Evolutionary conservation across 306 rosid species (phyloP), one percentile per base, ranked within the genome.

Genomic region (Herpetospermum pedunculosum): DNA sequence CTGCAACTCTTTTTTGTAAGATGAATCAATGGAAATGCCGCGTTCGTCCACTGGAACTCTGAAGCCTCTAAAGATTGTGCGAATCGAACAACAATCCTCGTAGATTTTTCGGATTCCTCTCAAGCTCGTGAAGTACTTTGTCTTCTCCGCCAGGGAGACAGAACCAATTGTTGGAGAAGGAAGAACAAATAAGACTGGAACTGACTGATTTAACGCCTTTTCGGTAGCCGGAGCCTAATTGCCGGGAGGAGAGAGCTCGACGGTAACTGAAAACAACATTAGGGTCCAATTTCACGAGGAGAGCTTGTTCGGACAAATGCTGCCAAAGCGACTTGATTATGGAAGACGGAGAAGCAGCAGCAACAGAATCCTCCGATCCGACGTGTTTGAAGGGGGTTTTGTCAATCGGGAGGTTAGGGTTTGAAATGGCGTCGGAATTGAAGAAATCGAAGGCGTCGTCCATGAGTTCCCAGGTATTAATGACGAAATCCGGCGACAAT

Each of bases 401-500:
- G 59, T 78, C 79, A 75, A 72, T 79, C 32, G 83, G 70, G 62
- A 79, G 19, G 12, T 23, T 8, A n/a, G 59, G 74, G 78, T 67
- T 78, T 9, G 75, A 16, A 41, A 15, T 58, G 37, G 15, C 40
- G 34, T 74, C 69, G 28, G 65, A 68, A 44, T 72, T 79, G 68
- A 80, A n/a, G n/a, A n/a, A 69, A 12, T 67, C 90, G 28, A 44
- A 76, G 55, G 43, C 62, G 71, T 84, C 88, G 82, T 82, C 76
- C 98, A 92, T 89, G 79, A 92, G 96, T 72, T 92, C 98, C 96
- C 98, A 92, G 30, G 94, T 88, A 84, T 92, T 92, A 82, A 92
- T 86, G 35, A 92, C 98, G 13, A 96, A 92, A 80, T 89, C 94
- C 0, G 96, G 98, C 41, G 98, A 92, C 57, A 87, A 72, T 16